A percentile compares a stretch with the other conserved stretches of the same genome.
These are phyloP conservation scores for Voacanga thouarsii DNA, from an alignment of 257 asterid species.

Conservation along the genomic window DNA sequence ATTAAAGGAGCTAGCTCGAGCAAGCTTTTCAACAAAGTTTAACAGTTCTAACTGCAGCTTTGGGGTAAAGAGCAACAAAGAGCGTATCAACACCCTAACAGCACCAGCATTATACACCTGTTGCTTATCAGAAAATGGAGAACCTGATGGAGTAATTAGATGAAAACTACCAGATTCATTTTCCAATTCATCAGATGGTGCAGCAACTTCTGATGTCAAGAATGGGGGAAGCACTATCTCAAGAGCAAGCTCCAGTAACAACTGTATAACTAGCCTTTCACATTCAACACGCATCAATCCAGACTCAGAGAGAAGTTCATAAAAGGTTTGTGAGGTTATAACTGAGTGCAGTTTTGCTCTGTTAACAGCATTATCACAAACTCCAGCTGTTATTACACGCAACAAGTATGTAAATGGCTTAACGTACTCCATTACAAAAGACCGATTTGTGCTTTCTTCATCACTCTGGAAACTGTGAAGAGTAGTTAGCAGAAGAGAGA, in stretches of 20 bases:
- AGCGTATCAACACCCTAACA: constrained; percentile 77
- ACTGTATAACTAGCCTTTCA: constrained; percentile 87
- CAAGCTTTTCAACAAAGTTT: constrained; percentile 76
- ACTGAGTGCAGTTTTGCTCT: constrained; percentile 67
- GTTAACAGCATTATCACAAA: constrained; percentile 76
- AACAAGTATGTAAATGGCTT: constrained; percentile 79
- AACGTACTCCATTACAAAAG: constrained; percentile 34
- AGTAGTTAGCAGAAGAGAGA: constrained; percentile 85
- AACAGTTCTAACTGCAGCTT: constrained; percentile 92
- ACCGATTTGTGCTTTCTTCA: constrained; percentile 43
- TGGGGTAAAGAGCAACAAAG: constrained; percentile 80
- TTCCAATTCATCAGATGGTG: constrained; percentile 35
- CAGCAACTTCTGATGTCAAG: constrained; percentile 54
- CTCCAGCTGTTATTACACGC: constrained; percentile 87
- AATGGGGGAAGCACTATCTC: constrained; percentile 89
- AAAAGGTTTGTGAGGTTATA: constrained; percentile 74
- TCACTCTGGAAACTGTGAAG: constrained; percentile 82
- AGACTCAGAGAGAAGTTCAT: constrained; percentile 86
- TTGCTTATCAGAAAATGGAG: constrained; percentile 65
- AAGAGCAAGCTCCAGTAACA: constrained; percentile 87
- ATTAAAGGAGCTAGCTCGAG: constrained; percentile 81
- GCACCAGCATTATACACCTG: constrained; percentile 92
- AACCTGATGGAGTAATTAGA: constrained; percentile 64
- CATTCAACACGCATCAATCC: constrained; percentile 83
- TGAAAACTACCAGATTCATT: constrained; percentile 57